Percentiles rank a stretch among this genome's conserved stretches.
These are phyloP conservation scores for Dalechampia spathulata DNA, from an alignment of 441 rosid genomes.

Conservation along the genomic window DNA sequence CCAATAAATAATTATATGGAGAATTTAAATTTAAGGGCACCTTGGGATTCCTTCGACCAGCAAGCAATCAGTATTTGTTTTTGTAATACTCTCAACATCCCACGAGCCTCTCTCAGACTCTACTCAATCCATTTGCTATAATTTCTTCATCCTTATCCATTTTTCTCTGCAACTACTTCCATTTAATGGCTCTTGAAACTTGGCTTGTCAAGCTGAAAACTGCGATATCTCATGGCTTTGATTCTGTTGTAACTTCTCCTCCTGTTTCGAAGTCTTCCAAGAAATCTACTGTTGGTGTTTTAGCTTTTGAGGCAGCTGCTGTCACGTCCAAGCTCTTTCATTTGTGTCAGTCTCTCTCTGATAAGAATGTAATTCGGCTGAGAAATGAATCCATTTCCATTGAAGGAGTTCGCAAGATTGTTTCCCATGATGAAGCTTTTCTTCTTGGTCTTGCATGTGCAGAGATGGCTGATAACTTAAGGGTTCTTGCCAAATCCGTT, in stretches of 20 bases:
- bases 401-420: conserved; percentile 75
- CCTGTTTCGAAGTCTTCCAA: conserved; percentile 24
- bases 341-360: conserved; percentile 71
- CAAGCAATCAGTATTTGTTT: too few relatives aligned
- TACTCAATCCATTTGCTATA: neutral
- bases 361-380: conserved; percentile 48
- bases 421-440: conserved; percentile 66
- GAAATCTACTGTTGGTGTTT: conserved; percentile 42
- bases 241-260: conserved; percentile 33
- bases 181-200: conserved; percentile 70
- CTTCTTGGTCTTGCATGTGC: conserved; percentile 80
- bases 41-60: too few relatives aligned
- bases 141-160: neutral
- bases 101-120: neutral
- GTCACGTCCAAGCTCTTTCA: conserved; percentile 86
- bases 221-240: conserved; percentile 40
- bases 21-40: too few relatives aligned
- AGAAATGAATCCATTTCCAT: conserved; percentile 61
- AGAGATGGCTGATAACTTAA: conserved; percentile 59
- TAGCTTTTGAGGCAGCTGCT: conserved; percentile 71
- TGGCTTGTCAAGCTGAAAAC: conserved; percentile 64
- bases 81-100: conserved; percentile 1
- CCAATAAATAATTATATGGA: too few relatives aligned
- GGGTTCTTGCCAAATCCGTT: conserved; percentile 44
- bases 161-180: neutral